Conservation (phyloP, 2,329 filamentous ascomycete species). For the Xylaria digitata region DNA sequence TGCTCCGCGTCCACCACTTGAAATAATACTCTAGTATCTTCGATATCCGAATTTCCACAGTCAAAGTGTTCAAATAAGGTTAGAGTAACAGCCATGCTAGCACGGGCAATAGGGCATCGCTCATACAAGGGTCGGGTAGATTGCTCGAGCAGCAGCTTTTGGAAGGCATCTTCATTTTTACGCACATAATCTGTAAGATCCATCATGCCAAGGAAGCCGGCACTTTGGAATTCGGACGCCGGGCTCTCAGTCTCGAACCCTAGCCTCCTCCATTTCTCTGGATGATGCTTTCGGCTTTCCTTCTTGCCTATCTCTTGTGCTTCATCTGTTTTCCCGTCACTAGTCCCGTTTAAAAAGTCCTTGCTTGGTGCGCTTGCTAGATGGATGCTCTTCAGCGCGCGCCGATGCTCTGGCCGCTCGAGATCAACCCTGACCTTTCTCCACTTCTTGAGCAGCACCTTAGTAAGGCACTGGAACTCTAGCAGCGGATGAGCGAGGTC, state of each 20-base stretch:
- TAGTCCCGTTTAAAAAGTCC: slow-evolving; percentile 45
- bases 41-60: slow-evolving; percentile 83
- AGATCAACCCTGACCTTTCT: slow-evolving; percentile 84
- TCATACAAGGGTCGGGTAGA: slow-evolving; percentile 75
- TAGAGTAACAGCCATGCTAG: slow-evolving; percentile 86
- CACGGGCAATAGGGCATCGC: slow-evolving; percentile 87
- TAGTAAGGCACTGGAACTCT: slow-evolving; percentile 93
- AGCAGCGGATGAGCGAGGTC: slow-evolving; percentile 90
- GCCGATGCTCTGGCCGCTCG: slow-evolving; percentile 87
- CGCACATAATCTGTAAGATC: slow-evolving; percentile 93
- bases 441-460: slow-evolving; percentile 89
- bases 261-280: slow-evolving; percentile 91
- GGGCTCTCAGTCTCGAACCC: slow-evolving; percentile 94
- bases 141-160: slow-evolving; percentile 92
- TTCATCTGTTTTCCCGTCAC: slow-evolving; percentile 54
- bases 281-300: slow-evolving; percentile 78
- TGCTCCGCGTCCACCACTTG: slow-evolving; percentile 80
- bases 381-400: slow-evolving; percentile 87
- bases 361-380: slow-evolving; percentile 77
- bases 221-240: slow-evolving; percentile 82
- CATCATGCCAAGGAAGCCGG: slow-evolving; percentile 96
- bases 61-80: slow-evolving; percentile 97
- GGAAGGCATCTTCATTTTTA: slow-evolving; percentile 91
- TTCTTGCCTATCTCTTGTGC: slow-evolving; percentile 61
- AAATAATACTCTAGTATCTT: slow-evolving; percentile 82